Percentiles rank a stretch among this genome's conserved stretches.
Conservation (phyloP, 768 basidiomycete genomes). For the Phanerochaete carnosa region DNA sequence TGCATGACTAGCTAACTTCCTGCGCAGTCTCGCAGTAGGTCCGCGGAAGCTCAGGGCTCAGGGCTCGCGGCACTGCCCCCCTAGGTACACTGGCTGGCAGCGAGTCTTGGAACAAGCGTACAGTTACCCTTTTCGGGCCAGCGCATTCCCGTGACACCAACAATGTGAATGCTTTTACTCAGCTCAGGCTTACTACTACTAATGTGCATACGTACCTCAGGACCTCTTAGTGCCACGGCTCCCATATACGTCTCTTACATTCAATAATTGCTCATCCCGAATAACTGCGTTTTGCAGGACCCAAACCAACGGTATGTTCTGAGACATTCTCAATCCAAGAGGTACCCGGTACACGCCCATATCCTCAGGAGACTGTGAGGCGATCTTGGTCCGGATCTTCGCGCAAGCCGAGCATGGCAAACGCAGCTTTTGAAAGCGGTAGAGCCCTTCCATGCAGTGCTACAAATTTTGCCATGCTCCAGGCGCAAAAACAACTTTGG, state of each 20-base stretch:
- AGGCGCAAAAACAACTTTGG: too few relatives aligned
- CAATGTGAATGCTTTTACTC: background rate
- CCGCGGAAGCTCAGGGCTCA: background rate
- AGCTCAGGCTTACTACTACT: background rate
- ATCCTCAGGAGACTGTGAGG: too few relatives aligned
- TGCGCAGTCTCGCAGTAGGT: background rate
- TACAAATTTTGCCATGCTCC: too few relatives aligned
- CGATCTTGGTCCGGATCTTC: too few relatives aligned
- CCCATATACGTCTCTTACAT: background rate
- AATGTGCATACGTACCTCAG: background rate
- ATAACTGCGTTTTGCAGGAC: background rate
- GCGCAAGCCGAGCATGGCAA: too few relatives aligned
- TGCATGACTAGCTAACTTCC: background rate
- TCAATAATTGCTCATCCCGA: background rate
- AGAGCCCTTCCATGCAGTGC: too few relatives aligned
- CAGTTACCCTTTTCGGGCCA: background rate
- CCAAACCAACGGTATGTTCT: background rate
- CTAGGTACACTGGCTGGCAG: background rate
- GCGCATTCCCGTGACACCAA: background rate
- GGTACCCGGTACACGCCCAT: too few relatives aligned
- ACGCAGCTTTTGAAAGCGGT: too few relatives aligned
- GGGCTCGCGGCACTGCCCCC: background rate
- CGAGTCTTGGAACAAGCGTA: background rate
- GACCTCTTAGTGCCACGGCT: background rate
- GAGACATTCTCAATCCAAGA: background rate